These are phyloP conservation scores for Rutstroemia sp. DNA, from an alignment of 2,329 filamentous ascomycete genomes.

Conservation along the genomic window DNA sequence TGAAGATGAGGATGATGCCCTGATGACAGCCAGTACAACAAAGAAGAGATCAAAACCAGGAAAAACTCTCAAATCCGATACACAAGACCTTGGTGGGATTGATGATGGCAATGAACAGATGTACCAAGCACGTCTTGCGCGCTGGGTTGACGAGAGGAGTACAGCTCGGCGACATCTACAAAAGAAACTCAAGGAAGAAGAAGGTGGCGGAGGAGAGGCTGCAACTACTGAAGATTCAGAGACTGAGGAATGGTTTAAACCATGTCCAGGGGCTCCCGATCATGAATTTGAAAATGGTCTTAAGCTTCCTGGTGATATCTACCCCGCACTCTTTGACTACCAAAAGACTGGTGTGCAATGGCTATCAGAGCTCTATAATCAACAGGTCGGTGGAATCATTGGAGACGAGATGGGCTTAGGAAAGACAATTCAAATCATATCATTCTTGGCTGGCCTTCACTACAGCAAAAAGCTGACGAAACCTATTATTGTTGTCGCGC, in stretches of 20 bases:
- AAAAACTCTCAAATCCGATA: conserved; percentile 26
- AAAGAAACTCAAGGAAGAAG: conserved; percentile 31
- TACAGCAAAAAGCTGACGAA: conserved; percentile 80
- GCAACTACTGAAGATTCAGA: conserved; percentile 35
- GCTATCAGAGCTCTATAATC: conserved; percentile 86
- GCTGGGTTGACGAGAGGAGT: conserved; percentile 63
- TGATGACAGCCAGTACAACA: conserved; percentile 32
- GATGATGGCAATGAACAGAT: conserved; percentile 85
- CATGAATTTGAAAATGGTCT: conserved; percentile 65
- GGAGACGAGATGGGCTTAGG: conserved; percentile 99
- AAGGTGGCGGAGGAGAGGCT: conserved; percentile 34
- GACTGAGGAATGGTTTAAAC: conserved; percentile 69
- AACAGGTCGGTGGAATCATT: conserved; percentile 87
- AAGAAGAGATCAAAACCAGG: conserved; percentile 29
- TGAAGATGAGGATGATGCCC: conserved; percentile 30
- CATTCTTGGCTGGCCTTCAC: conserved; percentile 71
- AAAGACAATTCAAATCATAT: conserved; percentile 75
- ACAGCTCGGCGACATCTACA: conserved; percentile 42
- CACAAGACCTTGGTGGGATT: conserved; percentile 37
- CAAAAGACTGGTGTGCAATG: conserved; percentile 96
- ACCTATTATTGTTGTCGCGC: conserved; percentile 85
- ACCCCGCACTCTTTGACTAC: conserved; percentile 87
- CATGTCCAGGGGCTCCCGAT: conserved; percentile 76
- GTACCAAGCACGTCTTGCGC: conserved; percentile 67
- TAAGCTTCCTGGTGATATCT: conserved; percentile 84